A percentile compares a stretch with the other conserved stretches of the same genome.
These are phyloP conservation scores for Gloeopeniophorella convolvens DNA, from an alignment of 768 basidiomycete species.

Conservation along the genomic window DNA sequence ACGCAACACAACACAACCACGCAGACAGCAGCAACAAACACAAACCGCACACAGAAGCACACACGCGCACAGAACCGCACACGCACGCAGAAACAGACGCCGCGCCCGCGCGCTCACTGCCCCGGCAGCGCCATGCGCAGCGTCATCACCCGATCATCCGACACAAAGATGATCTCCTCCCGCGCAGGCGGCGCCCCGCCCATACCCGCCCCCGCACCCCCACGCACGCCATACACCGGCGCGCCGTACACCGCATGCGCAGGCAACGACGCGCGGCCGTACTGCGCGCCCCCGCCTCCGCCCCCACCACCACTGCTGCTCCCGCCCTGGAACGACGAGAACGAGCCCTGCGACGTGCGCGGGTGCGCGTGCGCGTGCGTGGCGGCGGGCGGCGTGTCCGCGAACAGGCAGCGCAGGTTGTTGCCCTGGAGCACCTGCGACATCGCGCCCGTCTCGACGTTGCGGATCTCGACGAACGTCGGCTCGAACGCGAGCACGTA, in stretches of 20 bases:
- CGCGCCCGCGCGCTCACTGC: slow-evolving; percentile 16
- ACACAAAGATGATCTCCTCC: slow-evolving; percentile 86
- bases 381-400: slow-evolving; percentile 89
- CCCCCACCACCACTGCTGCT: too few relatives aligned
- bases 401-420: slow-evolving; percentile 84
- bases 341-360: slow-evolving; percentile 22
- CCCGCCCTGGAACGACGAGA: slow-evolving; percentile 7
- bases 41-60: background rate
- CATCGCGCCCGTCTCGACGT: slow-evolving; percentile 87
- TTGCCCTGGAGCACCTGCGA: slow-evolving; percentile 94
- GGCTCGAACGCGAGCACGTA: slow-evolving; percentile 97
- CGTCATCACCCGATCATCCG: slow-evolving; percentile 78
- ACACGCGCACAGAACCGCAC: too few relatives aligned
- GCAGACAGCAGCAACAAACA: background rate
- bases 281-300: too few relatives aligned
- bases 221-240: too few relatives aligned
- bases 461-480: slow-evolving; percentile 92
- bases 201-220: too few relatives aligned
- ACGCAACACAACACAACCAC: background rate
- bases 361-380: slow-evolving; percentile 57
- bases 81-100: background rate
- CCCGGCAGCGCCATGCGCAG: slow-evolving; percentile 43
- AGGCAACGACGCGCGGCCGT: slow-evolving; percentile 13
- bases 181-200: slow-evolving; percentile 46
- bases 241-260: slow-evolving; percentile 22